These are phyloP conservation scores for Camelina laxa DNA, from an alignment of 345 rosid genomes.

Conservation along the genomic window DNA sequence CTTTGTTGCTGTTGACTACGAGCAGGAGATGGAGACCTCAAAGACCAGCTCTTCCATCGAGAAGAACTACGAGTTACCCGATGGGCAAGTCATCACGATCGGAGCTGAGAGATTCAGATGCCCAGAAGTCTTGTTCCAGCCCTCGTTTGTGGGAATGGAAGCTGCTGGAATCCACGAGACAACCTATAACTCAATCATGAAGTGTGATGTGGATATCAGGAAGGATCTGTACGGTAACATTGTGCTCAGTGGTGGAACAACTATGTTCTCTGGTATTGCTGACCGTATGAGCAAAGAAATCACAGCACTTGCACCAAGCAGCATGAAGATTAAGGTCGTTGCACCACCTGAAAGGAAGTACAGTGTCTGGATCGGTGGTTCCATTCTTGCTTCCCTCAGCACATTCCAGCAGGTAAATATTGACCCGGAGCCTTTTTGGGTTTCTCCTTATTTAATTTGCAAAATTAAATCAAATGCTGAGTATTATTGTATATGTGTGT, in stretches of 20 bases:
- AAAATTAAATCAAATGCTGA: conserved; percentile 1
- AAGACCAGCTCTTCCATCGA: conserved; percentile 71
- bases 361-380: conserved; percentile 83
- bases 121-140: conserved; percentile 71
- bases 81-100: conserved; percentile 67
- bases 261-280: conserved; percentile 75
- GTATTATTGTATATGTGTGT: neutral
- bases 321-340: conserved; percentile 82
- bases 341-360: conserved; percentile 83
- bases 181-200: conserved; percentile 70
- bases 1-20: conserved; percentile 63
- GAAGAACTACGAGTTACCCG: conserved; percentile 73
- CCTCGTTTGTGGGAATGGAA: conserved; percentile 73
- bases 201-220: conserved; percentile 62
- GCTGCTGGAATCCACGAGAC: conserved; percentile 78
- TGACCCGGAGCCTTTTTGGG: neutral
- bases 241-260: conserved; percentile 78
- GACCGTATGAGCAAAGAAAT: conserved; percentile 85
- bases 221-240: conserved; percentile 66
- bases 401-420: conserved; percentile 68
- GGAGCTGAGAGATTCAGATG: conserved; percentile 76
- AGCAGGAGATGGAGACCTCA: conserved; percentile 69
- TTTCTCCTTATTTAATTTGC: neutral
- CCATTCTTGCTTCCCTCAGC: conserved; percentile 80
- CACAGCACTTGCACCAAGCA: conserved; percentile 73